These are phyloP conservation scores for Metroxylon sagu DNA, from an alignment of 176 grass and related monocot genomes.

Conservation along the genomic window DNA sequence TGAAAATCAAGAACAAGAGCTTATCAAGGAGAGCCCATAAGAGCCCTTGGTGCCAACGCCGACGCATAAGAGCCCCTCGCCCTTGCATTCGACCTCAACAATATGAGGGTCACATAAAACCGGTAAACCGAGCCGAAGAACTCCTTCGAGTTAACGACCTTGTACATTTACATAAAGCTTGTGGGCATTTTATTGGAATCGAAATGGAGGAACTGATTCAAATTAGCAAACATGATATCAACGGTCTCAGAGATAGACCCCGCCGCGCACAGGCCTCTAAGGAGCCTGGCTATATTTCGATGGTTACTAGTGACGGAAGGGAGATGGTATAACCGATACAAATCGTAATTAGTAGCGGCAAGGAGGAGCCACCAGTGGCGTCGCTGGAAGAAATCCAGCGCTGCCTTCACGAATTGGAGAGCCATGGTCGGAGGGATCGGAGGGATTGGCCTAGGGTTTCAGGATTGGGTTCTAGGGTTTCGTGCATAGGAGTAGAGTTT, in stretches of 20 bases:
- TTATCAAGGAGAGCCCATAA: too few species aligned
- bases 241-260: slow-evolving; percentile 30
- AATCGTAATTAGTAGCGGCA: slow-evolving; percentile 24
- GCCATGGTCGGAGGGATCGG: neutral
- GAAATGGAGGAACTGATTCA: slow-evolving; percentile 55
- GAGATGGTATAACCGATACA: slow-evolving; percentile 36
- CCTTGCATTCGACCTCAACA: too few species aligned
- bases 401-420: neutral
- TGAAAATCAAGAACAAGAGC: too few species aligned
- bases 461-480: too few species aligned
- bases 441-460: too few species aligned
- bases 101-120: slow-evolving; percentile 16
- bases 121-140: slow-evolving; percentile 17
- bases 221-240: slow-evolving; percentile 33
- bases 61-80: too few species aligned
- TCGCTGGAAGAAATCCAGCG: slow-evolving; percentile 12
- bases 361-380: slow-evolving; percentile 27
- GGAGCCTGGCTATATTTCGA: slow-evolving; percentile 13
- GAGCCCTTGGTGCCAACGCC: too few species aligned
- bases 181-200: slow-evolving; percentile 54
- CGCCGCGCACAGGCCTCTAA: slow-evolving; percentile 31
- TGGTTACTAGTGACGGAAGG: slow-evolving; percentile 19
- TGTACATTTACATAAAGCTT: slow-evolving; percentile 68
- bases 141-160: slow-evolving; percentile 37
- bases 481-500: too few species aligned